These are phyloP conservation scores for Parachaetomium inaequale DNA, from an alignment of 495 filamentous ascomycete species.

Conservation along the genomic window DNA sequence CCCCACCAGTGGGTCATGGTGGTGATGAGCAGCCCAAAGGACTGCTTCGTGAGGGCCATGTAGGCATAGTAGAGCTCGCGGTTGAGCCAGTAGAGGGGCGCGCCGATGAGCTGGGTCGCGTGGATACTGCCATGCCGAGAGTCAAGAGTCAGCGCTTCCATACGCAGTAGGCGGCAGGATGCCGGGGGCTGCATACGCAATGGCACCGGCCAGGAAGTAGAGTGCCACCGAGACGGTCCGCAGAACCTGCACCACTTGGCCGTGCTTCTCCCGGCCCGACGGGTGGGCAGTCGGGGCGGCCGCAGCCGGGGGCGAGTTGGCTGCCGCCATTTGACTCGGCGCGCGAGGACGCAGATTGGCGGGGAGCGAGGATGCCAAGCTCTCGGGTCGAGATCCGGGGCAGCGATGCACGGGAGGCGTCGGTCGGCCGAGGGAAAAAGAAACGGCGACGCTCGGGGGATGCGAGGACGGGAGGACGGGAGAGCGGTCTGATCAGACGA, in stretches of 20 bases:
- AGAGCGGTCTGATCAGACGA: not conserved
- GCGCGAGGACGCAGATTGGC: constrained; percentile 23
- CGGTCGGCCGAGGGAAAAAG: not conserved
- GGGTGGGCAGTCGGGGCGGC: constrained; percentile 45
- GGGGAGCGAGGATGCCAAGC: constrained; percentile 19
- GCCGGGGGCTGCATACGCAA: constrained; percentile 35
- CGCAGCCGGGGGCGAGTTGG: not conserved
- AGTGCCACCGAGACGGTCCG: constrained; percentile 59
- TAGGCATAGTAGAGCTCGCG: constrained; percentile 70
- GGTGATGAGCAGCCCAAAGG: constrained; percentile 68
- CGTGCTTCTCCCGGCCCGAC: constrained; percentile 65
- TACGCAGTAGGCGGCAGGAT: not conserved
- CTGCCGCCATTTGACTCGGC: constrained; percentile 10
- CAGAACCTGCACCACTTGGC: constrained; percentile 58
- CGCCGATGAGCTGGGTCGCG: constrained; percentile 62
- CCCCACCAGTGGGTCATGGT: constrained; percentile 81
- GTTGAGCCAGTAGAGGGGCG: constrained; percentile 65
- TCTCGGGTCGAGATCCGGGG: not conserved
- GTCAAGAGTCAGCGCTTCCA: constrained; percentile 8
- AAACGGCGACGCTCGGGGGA: not conserved
- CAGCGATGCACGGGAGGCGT: not conserved
- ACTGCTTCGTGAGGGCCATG: constrained; percentile 73
- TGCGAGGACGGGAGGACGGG: not conserved
- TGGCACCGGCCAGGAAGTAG: constrained; percentile 60
- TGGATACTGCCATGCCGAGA: constrained; percentile 49